phyloP scores from a whole-genome alignment of 2,329 filamentous ascomycete species.

The Arthrobotrys megalospora region DNA sequence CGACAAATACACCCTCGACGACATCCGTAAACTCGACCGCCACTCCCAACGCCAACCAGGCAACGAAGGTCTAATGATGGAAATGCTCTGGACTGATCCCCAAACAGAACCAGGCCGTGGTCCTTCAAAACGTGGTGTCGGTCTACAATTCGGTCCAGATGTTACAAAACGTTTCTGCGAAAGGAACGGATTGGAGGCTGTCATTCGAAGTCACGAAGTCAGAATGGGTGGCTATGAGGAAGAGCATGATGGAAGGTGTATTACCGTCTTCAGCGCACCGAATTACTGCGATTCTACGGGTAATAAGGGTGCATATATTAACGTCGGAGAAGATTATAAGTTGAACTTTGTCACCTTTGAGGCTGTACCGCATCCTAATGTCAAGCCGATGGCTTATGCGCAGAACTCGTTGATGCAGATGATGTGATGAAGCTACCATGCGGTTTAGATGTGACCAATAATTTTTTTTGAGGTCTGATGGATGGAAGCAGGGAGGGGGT shows the following conservation, averaged over 20 bases:
- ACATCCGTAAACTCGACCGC: slow-evolving; percentile 92
- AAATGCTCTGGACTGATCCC: slow-evolving; percentile 99
- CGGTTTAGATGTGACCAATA: too few species aligned
- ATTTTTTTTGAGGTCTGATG: too few species aligned
- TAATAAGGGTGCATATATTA: slow-evolving; percentile 99
- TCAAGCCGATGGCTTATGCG: slow-evolving; percentile 83
- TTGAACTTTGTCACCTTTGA: slow-evolving; percentile 94
- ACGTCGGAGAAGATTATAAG: slow-evolving; percentile 92
- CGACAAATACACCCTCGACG: slow-evolving; percentile 90
- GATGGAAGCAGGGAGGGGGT: too few species aligned
- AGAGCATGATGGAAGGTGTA: slow-evolving; percentile 94
- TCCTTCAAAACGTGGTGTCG: slow-evolving; percentile 96
- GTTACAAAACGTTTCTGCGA: slow-evolving; percentile 97
- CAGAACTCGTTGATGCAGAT: slow-evolving; percentile 67
- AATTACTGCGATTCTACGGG: slow-evolving; percentile 98
- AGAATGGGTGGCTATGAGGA: slow-evolving; percentile 99
- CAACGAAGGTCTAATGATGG: slow-evolving; percentile 97
- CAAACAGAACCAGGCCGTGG: slow-evolving; percentile 87
- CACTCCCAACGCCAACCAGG: slow-evolving; percentile 93
- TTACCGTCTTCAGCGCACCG: slow-evolving; percentile 97
- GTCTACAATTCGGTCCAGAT: slow-evolving; percentile 96
- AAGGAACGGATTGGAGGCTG: slow-evolving; percentile 91
- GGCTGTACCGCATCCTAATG: slow-evolving; percentile 94
- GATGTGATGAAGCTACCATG: too few species aligned
- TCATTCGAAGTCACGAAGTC: slow-evolving; percentile 97